phyloP scores from a whole-genome alignment of 176 grass and related monocot species.

The Canna indica region DNA sequence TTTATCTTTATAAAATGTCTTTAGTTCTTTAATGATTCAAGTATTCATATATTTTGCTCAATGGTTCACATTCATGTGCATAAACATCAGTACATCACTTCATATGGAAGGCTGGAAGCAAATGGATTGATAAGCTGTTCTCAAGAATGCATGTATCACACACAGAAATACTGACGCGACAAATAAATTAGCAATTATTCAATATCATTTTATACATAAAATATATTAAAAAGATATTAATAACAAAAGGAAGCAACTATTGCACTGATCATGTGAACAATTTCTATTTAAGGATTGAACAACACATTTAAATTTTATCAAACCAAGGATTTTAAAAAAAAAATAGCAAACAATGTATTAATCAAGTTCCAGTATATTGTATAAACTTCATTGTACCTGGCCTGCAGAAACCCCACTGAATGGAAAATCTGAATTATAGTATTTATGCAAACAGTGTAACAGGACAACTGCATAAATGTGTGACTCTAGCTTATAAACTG shows the following conservation, averaged over 20 bases:
- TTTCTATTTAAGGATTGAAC: background rate
- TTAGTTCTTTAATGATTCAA: too few relatives aligned
- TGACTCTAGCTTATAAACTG: constrained; percentile 53
- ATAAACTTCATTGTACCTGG: constrained; percentile 40
- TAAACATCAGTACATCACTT: too few relatives aligned
- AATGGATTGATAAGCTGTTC: too few relatives aligned
- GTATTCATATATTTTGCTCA: too few relatives aligned
- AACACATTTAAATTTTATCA: background rate
- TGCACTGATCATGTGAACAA: background rate
- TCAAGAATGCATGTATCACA: too few relatives aligned
- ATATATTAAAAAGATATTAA: background rate
- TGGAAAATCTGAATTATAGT: constrained; percentile 37
- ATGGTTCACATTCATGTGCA: too few relatives aligned
- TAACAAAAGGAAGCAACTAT: background rate
- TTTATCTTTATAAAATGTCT: too few relatives aligned
- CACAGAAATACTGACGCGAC: background rate
- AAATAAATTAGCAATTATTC: too few relatives aligned
- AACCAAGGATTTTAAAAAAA: background rate
- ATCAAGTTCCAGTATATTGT: background rate
- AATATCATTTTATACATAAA: background rate
- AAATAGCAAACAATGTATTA: background rate
- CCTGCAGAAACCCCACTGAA: constrained; percentile 37
- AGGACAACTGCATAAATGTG: constrained; percentile 69
- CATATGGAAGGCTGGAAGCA: too few relatives aligned
- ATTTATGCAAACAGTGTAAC: constrained; percentile 51